phyloP scores from a whole-genome alignment of 805 yeast species.

The Yarrowia porcina region DNA sequence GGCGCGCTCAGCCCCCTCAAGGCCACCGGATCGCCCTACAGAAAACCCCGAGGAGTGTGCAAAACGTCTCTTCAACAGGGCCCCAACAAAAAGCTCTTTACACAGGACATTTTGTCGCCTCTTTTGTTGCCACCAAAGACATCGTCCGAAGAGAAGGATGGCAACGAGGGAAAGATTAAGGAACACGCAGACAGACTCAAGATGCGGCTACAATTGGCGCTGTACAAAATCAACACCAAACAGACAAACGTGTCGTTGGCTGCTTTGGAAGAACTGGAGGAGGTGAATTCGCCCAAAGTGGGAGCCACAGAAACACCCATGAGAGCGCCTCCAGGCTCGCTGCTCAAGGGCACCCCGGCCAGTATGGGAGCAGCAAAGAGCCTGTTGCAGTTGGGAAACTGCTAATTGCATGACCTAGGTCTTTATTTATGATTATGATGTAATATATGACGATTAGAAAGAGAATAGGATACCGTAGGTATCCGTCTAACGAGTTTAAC shows the following conservation, averaged over 20 bases:
- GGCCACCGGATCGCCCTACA: conserved; percentile 22
- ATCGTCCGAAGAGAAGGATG: background rate
- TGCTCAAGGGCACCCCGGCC: conserved; percentile 23
- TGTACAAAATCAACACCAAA: conserved; percentile 23
- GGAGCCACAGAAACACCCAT: conserved; percentile 14
- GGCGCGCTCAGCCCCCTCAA: conserved; percentile 22
- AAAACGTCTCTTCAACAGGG: background rate
- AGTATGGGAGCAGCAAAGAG: conserved; percentile 21
- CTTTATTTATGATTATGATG: conserved; percentile 22
- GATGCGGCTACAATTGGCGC: conserved; percentile 24
- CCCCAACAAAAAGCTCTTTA: conserved; percentile 22
- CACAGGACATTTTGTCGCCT: conserved; percentile 19
- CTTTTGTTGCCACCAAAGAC: conserved; percentile 20
- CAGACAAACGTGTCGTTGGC: conserved; percentile 18
- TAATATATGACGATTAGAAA: background rate
- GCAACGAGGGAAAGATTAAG: conserved; percentile 13
- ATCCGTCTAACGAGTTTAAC: too few relatives aligned
- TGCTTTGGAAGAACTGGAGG: conserved; percentile 2
- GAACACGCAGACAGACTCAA: conserved; percentile 23
- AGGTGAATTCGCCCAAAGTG: background rate
- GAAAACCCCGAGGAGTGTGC: conserved; percentile 13
- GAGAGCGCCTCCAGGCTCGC: conserved; percentile 15
- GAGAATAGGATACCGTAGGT: background rate
- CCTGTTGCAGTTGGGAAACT: conserved; percentile 15
- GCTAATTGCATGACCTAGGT: background rate